phyloP scores from a whole-genome alignment of 2,329 filamentous ascomycete species.

The Penicillium sp. region DNA sequence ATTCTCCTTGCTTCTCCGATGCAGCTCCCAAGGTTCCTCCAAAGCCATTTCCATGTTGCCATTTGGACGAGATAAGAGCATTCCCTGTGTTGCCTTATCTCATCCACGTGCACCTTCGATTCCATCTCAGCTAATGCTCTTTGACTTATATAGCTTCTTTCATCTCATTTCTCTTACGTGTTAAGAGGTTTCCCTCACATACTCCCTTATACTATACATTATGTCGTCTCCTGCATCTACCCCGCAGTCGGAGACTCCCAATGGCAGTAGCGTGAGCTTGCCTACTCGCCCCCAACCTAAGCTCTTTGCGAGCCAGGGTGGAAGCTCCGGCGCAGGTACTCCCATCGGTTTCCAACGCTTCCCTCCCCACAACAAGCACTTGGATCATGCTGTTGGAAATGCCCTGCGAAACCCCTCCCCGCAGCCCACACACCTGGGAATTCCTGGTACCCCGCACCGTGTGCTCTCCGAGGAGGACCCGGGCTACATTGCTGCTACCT shows the following conservation, averaged over 20 bases:
- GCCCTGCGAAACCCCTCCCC: slow-evolving; percentile 73
- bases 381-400: slow-evolving; percentile 54
- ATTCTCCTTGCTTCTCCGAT: slow-evolving; percentile 13
- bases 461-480: slow-evolving; percentile 84
- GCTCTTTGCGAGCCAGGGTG: slow-evolving; percentile 35
- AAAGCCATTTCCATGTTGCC: slow-evolving; percentile 7
- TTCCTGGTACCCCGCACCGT: slow-evolving; percentile 68
- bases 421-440: slow-evolving; percentile 79
- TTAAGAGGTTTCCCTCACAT: slow-evolving; percentile 19
- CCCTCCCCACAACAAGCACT: slow-evolving; percentile 55
- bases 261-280: slow-evolving; percentile 22
- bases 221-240: slow-evolving; percentile 36
- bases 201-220: slow-evolving; percentile 1
- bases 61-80: slow-evolving; percentile 16
- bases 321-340: slow-evolving; percentile 40
- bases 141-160: slow-evolving; percentile 15
- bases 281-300: slow-evolving; percentile 33
- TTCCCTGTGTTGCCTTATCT: slow-evolving; percentile 12
- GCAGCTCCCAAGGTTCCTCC: too few species aligned
- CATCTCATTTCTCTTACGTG: slow-evolving; percentile 11
- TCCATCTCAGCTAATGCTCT: slow-evolving; percentile 12
- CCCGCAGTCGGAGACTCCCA: slow-evolving; percentile 28
- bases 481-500: slow-evolving; percentile 91
- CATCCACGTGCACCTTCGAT: slow-evolving; percentile 9
- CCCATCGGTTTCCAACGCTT: slow-evolving; percentile 45